Conservation (phyloP, 352 stramenopile species). For the Globisporangium solare region DNA sequence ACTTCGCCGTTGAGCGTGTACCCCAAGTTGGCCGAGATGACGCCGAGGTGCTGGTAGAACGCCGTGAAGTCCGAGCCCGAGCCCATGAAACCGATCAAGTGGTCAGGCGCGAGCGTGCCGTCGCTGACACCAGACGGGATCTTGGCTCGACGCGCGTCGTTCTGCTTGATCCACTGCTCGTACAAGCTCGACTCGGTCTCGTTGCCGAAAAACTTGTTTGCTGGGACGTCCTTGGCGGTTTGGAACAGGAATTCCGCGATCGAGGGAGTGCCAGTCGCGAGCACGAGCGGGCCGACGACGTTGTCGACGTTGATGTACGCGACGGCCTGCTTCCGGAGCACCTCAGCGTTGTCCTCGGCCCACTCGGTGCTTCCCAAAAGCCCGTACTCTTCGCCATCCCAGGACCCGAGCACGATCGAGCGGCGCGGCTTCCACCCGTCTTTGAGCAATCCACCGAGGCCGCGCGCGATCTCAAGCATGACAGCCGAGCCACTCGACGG, state of each 20-base stretch:
- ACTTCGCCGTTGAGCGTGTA: conserved; percentile 27
- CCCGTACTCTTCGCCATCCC: conserved; percentile 85
- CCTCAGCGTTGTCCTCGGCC: conserved; percentile 56
- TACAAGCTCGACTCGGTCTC: conserved; percentile 26
- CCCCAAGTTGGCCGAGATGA: conserved; percentile 64
- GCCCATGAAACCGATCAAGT: conserved; percentile 42
- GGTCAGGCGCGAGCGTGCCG: conserved; percentile 30
- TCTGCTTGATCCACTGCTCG: conserved; percentile 31
- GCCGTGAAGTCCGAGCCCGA: conserved; percentile 61
- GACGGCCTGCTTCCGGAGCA: conserved; percentile 48
- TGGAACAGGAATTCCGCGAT: conserved; percentile 57
- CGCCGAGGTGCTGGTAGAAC: conserved; percentile 78
- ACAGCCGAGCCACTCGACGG: conserved; percentile 76
- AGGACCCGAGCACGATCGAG: conserved; percentile 76
- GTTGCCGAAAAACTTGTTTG: conserved; percentile 36
- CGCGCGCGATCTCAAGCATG: conserved; percentile 81
- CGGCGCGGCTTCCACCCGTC: conserved; percentile 62
- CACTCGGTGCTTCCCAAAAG: conserved; percentile 83
- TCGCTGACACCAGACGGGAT: conserved; percentile 7
- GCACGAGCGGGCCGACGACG: conserved; percentile 49
- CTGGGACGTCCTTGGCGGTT: conserved; percentile 44
- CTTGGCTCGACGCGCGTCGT: conserved; percentile 19
- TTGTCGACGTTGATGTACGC: conserved; percentile 86
- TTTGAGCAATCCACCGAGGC: conserved; percentile 57
- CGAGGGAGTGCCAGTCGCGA: conserved; percentile 58